Conservation (phyloP, 345 rosid species). For the Iberis pinnata region DNA sequence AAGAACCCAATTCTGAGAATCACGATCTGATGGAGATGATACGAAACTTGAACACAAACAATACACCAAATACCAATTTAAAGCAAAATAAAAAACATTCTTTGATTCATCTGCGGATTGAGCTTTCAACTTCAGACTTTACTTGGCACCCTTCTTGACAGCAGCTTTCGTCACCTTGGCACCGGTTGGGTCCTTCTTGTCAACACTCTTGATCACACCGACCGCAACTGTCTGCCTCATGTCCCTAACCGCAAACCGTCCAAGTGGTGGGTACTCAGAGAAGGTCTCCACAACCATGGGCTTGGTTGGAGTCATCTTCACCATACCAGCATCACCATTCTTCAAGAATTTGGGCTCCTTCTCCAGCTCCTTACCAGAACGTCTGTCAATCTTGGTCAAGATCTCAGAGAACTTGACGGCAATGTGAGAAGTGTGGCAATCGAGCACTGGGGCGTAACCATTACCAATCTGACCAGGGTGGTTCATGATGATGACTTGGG, state of each 20-base stretch:
- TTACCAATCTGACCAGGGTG: slow-evolving; percentile 95
- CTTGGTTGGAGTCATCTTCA: slow-evolving; percentile 82
- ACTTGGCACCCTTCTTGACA: slow-evolving; percentile 68
- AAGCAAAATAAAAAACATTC: not conserved
- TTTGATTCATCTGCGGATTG: slow-evolving; percentile 8
- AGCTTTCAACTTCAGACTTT: slow-evolving; percentile 11
- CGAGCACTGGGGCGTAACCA: too few relatives aligned
- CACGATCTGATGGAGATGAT: slow-evolving; percentile 23
- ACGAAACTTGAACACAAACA: not conserved
- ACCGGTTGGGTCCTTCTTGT: too few relatives aligned
- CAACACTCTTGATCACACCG: too few relatives aligned
- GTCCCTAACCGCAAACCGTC: slow-evolving; percentile 82
- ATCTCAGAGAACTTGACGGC: too few relatives aligned
- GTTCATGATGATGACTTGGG: slow-evolving; percentile 85
- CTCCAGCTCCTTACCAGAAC: too few relatives aligned
- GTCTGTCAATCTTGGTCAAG: too few relatives aligned
- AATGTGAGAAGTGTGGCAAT: too few relatives aligned
- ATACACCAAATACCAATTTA: not conserved
- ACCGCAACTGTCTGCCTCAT: slow-evolving; percentile 94
- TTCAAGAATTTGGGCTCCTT: slow-evolving; percentile 77
- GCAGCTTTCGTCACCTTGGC: too few relatives aligned
- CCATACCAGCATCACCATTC: slow-evolving; percentile 72
- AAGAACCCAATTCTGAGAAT: slow-evolving; percentile 29
- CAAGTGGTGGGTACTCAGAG: slow-evolving; percentile 65
- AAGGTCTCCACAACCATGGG: slow-evolving; percentile 91